Evolutionary conservation across 495 filamentous ascomycete species (phyloP), one percentile per base, ranked within the genome.

Genomic region (Aspergillus indologenus): DNA sequence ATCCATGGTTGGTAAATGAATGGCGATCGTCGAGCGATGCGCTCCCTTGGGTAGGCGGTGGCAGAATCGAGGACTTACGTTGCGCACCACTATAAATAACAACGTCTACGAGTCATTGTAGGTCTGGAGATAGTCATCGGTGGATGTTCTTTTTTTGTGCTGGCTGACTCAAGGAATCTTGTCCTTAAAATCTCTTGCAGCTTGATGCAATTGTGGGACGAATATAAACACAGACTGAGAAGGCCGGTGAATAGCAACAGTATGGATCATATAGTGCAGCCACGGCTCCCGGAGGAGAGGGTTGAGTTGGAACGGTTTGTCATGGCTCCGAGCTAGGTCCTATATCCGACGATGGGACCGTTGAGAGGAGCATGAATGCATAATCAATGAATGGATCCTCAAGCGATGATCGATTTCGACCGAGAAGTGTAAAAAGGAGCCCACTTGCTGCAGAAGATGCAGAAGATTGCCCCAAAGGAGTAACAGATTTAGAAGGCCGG

Each of bases 41-140:
- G 15, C 48, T 51, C 29, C 9, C 50, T 62, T 8, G 0, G 45
- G 61, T 47, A 62, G 56, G 61, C 61, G 61, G 61, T 62, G 61
- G 51, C 60, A 58, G 44, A 62, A 48, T 49, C 51, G 52, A 46
- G 50, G 52, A 59, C 18, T 24, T 51, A 31, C 31, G 49, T 56
- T 42, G 45, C 24, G 23, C 21, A 21, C 14, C 11, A 20, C 31
- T 48, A 51, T 31, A 51, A 26, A 54, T 45, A 60, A 54, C 20
- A 19, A 57, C 17, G 5, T 20, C 11, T 24, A 57, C 44, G 19
- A 59, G 49, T 48, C 24, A 34, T 46, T 52, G 26, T 52, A n/a
- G n/a, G n/a, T n/a, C n/a, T n/a, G n/a, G n/a, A n/a, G n/a, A n/a
- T n/a, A n/a, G n/a, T n/a, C n/a, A n/a, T n/a, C n/a, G n/a, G n/a